Conservation (phyloP, 23 red algal genomes). For the Gracilariopsis chorda region DNA sequence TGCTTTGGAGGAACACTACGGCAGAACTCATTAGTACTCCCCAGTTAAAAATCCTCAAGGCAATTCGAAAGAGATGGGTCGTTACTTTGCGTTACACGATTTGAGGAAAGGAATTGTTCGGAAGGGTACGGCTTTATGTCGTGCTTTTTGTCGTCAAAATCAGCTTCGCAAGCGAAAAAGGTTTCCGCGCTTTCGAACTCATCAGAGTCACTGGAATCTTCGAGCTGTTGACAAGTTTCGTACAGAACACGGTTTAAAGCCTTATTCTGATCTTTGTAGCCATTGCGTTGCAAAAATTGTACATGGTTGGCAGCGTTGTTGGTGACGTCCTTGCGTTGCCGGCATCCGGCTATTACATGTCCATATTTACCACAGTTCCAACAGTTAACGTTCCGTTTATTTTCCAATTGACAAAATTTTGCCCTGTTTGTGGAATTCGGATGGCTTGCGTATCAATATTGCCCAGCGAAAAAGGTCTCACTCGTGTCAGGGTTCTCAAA, state of each 20-base stretch:
- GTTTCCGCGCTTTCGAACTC: background rate
- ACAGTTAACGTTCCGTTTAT: background rate
- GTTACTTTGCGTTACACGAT: too few species aligned
- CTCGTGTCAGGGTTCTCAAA: too few species aligned
- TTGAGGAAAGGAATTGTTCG: too few species aligned
- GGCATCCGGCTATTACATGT: background rate
- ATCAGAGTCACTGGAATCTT: background rate
- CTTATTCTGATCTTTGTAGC: background rate
- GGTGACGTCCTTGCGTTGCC: background rate
- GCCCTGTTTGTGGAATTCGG: background rate
- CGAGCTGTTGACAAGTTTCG: background rate
- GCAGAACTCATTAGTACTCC: too few species aligned
- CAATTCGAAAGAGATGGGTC: too few species aligned
- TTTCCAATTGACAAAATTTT: background rate
- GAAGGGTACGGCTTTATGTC: too few species aligned
- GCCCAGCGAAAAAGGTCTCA: background rate
- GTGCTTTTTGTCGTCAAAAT: background rate
- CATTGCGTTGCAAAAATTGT: background rate
- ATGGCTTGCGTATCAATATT: background rate
- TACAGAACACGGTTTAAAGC: background rate
- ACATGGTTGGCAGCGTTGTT: background rate
- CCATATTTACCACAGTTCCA: background rate
- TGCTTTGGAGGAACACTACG: background rate
- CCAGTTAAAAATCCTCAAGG: too few species aligned
- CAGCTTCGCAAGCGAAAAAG: background rate